Base-by-base conservation (phyloP, 306 rosid species). In the Lathyrus sativus region DNA sequence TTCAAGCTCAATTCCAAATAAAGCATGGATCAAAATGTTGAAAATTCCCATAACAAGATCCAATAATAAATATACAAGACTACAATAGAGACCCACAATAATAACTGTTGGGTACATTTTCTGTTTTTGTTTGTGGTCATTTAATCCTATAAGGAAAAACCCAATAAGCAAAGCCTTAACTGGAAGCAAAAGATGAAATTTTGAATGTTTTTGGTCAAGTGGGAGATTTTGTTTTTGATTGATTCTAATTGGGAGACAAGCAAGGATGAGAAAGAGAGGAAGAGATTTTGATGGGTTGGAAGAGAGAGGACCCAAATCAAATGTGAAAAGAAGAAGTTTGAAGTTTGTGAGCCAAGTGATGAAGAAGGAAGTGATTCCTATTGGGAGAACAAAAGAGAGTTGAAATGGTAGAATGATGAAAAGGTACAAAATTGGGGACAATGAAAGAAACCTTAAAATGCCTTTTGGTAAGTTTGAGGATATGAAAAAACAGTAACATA, bases 241-340 rank as follows among this genome's bases (percentile, higher is more conserved):
- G 28, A 48, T 69, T 77, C 37, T 71, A 2, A 80, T 59, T 81
- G 65, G 98, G 87, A 56, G 82, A 75, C 64, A 81, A 26, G 91
- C 82, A 3, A 78, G 5, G 68, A 78, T 69, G 75, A 89, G 78
- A 82, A 92, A 89, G 1, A 57, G 85, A 53, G 74, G 78, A 11
- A 83, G 18, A 59, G 90, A 37, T 4, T 31, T 51, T 33, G 79
- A 54, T 9, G 88, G 70, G 42, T 35, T 37, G 3, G 66, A 63
- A 19, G 83, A 68, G 7, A 89, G 68, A 65, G 98, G 96, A 33
- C 83, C 90, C 45, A 71, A 66, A 44, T 72, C 42, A 29, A 80
- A 80, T 39, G 85, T 11, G 58, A 84, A 75, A 2, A 80, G 77
- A 42, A 80, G 50, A 53, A 84, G 85, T 50, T 80, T 80, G 77